Evolutionary conservation across 352 stramenopile genomes (phyloP), one percentile per base, ranked within the genome.

Genomic region (Pythium dissotocum): DNA sequence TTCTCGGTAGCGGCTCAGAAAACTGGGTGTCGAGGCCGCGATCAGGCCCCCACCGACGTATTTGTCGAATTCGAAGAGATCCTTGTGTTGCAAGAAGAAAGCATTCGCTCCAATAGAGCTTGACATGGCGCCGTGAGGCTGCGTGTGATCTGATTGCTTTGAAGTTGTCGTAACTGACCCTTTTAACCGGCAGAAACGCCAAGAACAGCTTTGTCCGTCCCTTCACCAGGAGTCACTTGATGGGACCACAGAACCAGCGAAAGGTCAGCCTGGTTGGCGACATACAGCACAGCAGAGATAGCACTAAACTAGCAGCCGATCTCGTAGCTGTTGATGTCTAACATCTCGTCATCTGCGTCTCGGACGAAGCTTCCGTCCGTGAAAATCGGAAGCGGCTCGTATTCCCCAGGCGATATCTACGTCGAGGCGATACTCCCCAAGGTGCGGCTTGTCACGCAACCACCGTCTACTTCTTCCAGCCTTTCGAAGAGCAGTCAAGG

Each of bases 1-100:
- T 48, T 79, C 76, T 14, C 63, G 61, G 70, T 90, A 91, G 42
- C 69, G 73, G 2, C 83, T 64, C 1, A 90, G 70, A 49, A 88
- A 91, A 2, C 76, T 82, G 10, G 42, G 52, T 8, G 63, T 59
- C 21, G 63, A 63, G 1, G 58, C 26, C 9, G 58, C 61, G 64
- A 58, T 65, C 28, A 12, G 54, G 42, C 18, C 36, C 16, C 49
- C 36, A 4, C 78, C 75, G 26, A 90, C 67, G 36, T 79, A 79
- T 62, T 77, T 80, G 16, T 89, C 76, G 52, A 87, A 94, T 55
- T 89, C 75, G 54, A 91, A 93, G 42, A 93, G 63, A 2, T 89
- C 72, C 56, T 85, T 82, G 72, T 90, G 67, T 54, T 71, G 64
- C 28, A 76, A 52, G 53, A 93, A 92, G 74, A 94, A 91, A 16